A percentile compares a stretch with the other conserved stretches of the same genome.
Conservation (phyloP, 805 yeast species). For the Ogataea populi-albae region DNA sequence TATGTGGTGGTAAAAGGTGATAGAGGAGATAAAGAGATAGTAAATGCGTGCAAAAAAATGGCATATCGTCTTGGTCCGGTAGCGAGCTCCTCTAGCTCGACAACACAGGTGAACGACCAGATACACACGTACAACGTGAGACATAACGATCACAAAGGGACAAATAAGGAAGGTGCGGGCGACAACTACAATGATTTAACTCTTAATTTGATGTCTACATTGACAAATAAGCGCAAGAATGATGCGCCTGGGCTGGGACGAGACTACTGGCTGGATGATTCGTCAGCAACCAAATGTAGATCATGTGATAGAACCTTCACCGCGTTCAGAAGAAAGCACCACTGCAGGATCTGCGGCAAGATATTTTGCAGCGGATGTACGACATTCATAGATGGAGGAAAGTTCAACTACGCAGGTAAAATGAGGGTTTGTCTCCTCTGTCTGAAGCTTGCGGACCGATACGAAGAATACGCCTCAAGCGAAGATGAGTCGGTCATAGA, state of each 20-base stretch:
- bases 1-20: slow-evolving; percentile 3
- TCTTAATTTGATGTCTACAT: slow-evolving; percentile 22
- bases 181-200: slow-evolving; percentile 25
- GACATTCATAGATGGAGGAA: slow-evolving; percentile 60
- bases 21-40: too few relatives aligned
- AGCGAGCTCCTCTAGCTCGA: slow-evolving; percentile 23
- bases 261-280: slow-evolving; percentile 96
- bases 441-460: slow-evolving; percentile 56
- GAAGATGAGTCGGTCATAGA: slow-evolving; percentile 49
- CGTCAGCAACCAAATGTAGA: slow-evolving; percentile 84
- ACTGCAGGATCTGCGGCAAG: slow-evolving; percentile 94
- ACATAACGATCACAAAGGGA: slow-evolving; percentile 11
- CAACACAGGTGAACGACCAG: slow-evolving; percentile 26
- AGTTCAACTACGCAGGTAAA: slow-evolving; percentile 61
- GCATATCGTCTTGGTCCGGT: slow-evolving; percentile 4
- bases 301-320: slow-evolving; percentile 77
- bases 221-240: slow-evolving; percentile 17
- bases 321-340: slow-evolving; percentile 88
- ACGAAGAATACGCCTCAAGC: slow-evolving; percentile 65
- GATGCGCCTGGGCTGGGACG: slow-evolving; percentile 49
- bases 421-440: slow-evolving; percentile 79
- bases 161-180: slow-evolving; percentile 5
- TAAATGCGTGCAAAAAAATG: too few relatives aligned
- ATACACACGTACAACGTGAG: slow-evolving; percentile 7
- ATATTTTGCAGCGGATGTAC: slow-evolving; percentile 89